Conservation (phyloP, 2,329 filamentous ascomycete species). For the Aspergillus arachidicola region DNA sequence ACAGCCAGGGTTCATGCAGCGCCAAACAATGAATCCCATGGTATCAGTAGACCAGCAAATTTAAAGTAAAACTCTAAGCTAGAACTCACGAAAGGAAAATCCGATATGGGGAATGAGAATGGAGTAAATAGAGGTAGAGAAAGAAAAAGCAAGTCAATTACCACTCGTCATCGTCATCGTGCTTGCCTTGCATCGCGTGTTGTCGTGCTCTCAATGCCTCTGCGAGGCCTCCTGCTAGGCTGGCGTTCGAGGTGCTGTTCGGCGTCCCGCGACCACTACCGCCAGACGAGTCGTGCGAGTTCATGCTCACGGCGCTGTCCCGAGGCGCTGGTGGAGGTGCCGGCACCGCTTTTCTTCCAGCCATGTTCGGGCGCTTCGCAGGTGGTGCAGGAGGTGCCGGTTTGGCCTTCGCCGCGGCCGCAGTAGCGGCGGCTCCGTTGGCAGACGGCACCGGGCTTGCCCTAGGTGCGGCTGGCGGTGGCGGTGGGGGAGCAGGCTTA, state of each 20-base stretch:
- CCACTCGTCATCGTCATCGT: constrained; percentile 73
- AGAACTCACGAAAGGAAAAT: constrained; percentile 21
- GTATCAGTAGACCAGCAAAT: constrained; percentile 3
- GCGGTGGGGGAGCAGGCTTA: constrained; percentile 59
- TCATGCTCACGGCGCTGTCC: constrained; percentile 61
- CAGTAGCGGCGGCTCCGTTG: constrained; percentile 42
- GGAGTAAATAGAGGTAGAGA: constrained; percentile 12
- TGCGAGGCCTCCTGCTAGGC: constrained; percentile 72
- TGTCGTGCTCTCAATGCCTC: constrained; percentile 78
- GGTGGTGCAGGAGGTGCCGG: constrained; percentile 76
- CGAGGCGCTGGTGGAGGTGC: constrained; percentile 67
- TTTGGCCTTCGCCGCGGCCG: constrained; percentile 59
- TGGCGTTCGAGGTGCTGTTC: constrained; percentile 58
- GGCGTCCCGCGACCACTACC: constrained; percentile 72
- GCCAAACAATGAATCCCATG: constrained; percentile 3
- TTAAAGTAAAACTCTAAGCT: constrained; percentile 6
- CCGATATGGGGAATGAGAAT: constrained; percentile 18
- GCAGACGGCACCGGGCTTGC: constrained; percentile 67
- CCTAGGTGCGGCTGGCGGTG: constrained; percentile 49
- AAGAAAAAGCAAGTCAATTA: constrained; percentile 38
- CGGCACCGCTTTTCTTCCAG: constrained; percentile 70
- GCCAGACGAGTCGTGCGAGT: constrained; percentile 55
- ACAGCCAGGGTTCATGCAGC: constrained; percentile 6
- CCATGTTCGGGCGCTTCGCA: constrained; percentile 73
- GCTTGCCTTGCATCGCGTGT: constrained; percentile 71